Evolutionary conservation across 1,139 yeast genomes (phyloP), one percentile per base, ranked within the genome.

Genomic region (Geotrichum bryndzae): DNA sequence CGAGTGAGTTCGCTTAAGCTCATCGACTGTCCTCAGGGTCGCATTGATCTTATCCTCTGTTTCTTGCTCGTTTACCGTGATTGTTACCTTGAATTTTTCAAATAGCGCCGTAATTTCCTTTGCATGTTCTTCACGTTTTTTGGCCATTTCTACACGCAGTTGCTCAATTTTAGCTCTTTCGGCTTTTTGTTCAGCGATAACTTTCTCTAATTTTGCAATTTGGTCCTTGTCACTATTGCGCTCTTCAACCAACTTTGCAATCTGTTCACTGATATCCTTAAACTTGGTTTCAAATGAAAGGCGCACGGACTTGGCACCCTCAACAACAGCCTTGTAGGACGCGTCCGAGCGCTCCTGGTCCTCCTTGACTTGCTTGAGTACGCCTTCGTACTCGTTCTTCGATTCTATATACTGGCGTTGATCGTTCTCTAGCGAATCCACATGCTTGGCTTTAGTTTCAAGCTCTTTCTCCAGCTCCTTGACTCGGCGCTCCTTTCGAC

Each of bases 401-500:
- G 59, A 56, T 15, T 60, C 57, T 10, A 60, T 38, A 31, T 56
- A 56, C 46, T 63, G 61, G 45, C 51, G 29, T 27, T 57, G 62
- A 35, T 59, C 61, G 51, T 56, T 51, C 41, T 61, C 62, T 45
- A 62, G 54, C 3, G 54, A 38, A 0, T 56, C 58, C 1, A 61
- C 63, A 10, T 61, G 60, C 54, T 46, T 45, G 3, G 22, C 15
- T 22, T 54, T 38, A 2, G 48, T n/a, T 2, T 56, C 62, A 10
- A 58, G 27, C 10, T 60, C 61, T 35, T 56, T 55, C 29, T 72
- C 73, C 29, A 69, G 57, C 52, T 68, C 70, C 18, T 60, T 54
- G n/a, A 68, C 66, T 38, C 68, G 64, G n/a, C 72, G 67, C 56
- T 72, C 74, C 54, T 71, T 68, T 18, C 73, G 66, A 13, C 60